phyloP scores from a whole-genome alignment of 2,329 filamentous ascomycete species.

The Emergomyces orientalis region DNA sequence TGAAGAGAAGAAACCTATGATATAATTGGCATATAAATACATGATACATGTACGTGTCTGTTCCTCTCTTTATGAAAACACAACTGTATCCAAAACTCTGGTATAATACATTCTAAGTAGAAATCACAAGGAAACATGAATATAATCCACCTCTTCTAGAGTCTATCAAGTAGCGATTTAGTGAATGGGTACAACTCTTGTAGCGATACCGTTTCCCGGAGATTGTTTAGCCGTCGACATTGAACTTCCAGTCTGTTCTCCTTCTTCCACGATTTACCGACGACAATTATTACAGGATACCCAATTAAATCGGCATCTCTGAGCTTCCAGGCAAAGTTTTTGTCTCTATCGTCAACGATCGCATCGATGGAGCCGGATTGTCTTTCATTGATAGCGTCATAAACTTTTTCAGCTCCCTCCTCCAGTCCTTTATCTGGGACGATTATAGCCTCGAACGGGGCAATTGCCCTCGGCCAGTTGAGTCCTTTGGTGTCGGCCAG shows the following conservation, averaged over 20 bases:
- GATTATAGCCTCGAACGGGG: constrained; percentile 70
- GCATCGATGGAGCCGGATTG: constrained; percentile 45
- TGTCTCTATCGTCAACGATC: constrained; percentile 63
- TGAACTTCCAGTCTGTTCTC: constrained; percentile 63
- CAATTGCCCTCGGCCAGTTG: constrained; percentile 79
- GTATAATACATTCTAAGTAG: not conserved
- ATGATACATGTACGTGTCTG: not conserved
- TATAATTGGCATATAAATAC: not conserved
- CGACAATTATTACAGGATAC: constrained; percentile 71
- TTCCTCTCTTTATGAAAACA: not conserved
- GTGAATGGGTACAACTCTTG: constrained; percentile 43
- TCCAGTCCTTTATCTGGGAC: constrained; percentile 45
- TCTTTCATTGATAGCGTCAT: constrained; percentile 47
- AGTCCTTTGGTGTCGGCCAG: constrained; percentile 63
- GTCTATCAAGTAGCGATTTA: constrained; percentile 38
- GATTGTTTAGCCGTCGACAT: constrained; percentile 53
- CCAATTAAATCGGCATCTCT: constrained; percentile 83
- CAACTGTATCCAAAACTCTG: not conserved
- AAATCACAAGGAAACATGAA: not conserved
- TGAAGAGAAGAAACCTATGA: not conserved
- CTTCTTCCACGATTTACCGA: constrained; percentile 61
- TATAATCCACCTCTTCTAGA: constrained; percentile 35
- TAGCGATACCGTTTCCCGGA: constrained; percentile 52
- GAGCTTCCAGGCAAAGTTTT: constrained; percentile 72
- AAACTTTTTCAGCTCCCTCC: constrained; percentile 49